phyloP scores from a whole-genome alignment of 352 stramenopile species.

The Globisporangium perplexum region DNA sequence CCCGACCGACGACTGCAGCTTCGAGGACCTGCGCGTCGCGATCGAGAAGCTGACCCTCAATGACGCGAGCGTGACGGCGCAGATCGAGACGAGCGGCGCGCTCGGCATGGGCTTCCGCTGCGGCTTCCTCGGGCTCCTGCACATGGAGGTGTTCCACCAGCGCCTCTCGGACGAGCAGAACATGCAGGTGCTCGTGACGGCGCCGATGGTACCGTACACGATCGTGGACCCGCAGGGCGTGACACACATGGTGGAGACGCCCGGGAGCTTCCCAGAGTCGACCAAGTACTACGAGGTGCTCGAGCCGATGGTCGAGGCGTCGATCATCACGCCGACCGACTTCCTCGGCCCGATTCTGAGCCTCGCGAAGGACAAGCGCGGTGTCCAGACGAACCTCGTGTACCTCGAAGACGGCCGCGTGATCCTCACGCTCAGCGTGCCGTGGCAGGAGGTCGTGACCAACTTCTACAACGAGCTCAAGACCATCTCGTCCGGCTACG shows the following conservation, averaged over 20 bases:
- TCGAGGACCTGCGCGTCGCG: constrained; percentile 94
- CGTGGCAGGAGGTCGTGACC: constrained; percentile 98
- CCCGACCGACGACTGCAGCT: constrained; percentile 93
- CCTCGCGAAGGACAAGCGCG: constrained; percentile 89
- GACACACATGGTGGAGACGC: constrained; percentile 53
- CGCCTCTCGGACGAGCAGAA: constrained; percentile 96
- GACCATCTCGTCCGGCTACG: constrained; percentile 94
- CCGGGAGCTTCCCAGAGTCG: constrained; percentile 62
- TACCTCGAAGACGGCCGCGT: constrained; percentile 95
- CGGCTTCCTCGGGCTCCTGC: constrained; percentile 96
- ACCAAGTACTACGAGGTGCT: constrained; percentile 88
- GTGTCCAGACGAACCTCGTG: constrained; percentile 90
- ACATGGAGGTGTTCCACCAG: constrained; percentile 99
- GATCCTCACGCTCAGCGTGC: constrained; percentile 92
- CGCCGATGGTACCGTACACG: constrained; percentile 98
- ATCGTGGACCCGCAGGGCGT: constrained; percentile 60
- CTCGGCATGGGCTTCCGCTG: constrained; percentile 96
- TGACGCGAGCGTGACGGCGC: constrained; percentile 94
- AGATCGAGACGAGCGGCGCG: constrained; percentile 92
- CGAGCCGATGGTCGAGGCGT: constrained; percentile 96
- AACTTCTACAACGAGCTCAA: constrained; percentile 99
- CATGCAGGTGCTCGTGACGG: constrained; percentile 97
- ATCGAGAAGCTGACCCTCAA: constrained; percentile 97
- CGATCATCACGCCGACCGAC: constrained; percentile 94
- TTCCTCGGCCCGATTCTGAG: constrained; percentile 95